phyloP scores from a whole-genome alignment of 257 asterid species.

The Henckelia pumila region DNA sequence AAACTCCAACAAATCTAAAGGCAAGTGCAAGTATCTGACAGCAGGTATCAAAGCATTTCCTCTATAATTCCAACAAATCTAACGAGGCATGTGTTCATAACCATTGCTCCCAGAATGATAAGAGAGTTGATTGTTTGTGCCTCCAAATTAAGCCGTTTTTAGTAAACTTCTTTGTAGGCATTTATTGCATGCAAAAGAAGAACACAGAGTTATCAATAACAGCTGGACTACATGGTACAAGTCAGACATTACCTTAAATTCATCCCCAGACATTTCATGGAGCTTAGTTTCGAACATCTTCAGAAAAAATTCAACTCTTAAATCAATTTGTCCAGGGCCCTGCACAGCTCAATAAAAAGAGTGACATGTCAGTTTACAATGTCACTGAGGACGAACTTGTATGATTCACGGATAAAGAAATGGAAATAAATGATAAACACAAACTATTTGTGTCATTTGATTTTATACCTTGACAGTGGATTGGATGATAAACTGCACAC shows the following conservation, averaged over 20 bases:
- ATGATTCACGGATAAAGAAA: neutral
- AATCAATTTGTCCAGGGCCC: constrained; percentile 90
- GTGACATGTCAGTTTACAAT: constrained; percentile 14
- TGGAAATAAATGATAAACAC: neutral
- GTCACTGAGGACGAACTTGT: constrained; percentile 14
- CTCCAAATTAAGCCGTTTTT: too few relatives aligned
- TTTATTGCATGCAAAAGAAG: too few relatives aligned
- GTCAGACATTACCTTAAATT: constrained; percentile 61
- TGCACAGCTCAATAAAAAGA: constrained; percentile 37
- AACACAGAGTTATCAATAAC: too few relatives aligned
- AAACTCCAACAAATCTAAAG: too few relatives aligned
- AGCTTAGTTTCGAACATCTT: constrained; percentile 85
- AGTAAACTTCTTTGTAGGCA: too few relatives aligned
- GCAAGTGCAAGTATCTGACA: too few relatives aligned
- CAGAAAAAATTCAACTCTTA: constrained; percentile 79
- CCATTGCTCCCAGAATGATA: too few relatives aligned
- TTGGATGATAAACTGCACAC: constrained; percentile 89
- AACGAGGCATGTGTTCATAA: too few relatives aligned
- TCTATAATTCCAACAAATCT: too few relatives aligned
- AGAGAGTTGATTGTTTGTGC: too few relatives aligned
- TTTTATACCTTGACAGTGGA: constrained; percentile 75
- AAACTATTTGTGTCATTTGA: neutral
- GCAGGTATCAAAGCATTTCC: too few relatives aligned
- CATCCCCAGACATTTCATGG: constrained; percentile 73
- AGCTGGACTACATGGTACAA: constrained; percentile 16